phyloP scores from a whole-genome alignment of 441 rosid genomes.

The Cnidoscolus chayamansa region DNA sequence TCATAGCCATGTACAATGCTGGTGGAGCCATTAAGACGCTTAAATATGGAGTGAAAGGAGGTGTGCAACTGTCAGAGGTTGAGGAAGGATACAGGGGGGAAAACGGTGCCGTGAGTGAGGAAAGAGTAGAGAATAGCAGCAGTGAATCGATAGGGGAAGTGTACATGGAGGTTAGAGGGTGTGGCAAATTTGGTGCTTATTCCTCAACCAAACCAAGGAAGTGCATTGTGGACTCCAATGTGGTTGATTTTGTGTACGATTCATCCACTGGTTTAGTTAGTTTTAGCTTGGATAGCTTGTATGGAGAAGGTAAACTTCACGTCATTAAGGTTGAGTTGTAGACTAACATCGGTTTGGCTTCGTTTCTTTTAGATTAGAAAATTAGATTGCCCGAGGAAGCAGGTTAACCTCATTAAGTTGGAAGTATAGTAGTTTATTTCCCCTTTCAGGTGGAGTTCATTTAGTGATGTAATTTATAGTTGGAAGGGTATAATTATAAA shows the following conservation, averaged over 20 bases:
- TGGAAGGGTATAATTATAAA: neutral
- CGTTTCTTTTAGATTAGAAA: too few species aligned
- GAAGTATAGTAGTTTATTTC: neutral
- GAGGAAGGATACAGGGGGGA: constrained; percentile 13
- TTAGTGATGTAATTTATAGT: neutral
- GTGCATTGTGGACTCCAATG: constrained; percentile 52
- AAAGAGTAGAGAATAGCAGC: constrained; percentile 29
- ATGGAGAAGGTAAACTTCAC: constrained; percentile 46
- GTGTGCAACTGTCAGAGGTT: constrained; percentile 22
- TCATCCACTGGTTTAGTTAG: constrained; percentile 45
- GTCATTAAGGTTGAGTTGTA: constrained; percentile 44
- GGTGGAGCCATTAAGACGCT: constrained; percentile 78
- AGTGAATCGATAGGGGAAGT: constrained; percentile 49
- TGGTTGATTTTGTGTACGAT: constrained; percentile 48
- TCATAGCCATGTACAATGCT: constrained; percentile 72
- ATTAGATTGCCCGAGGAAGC: too few species aligned
- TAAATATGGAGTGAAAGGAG: constrained; percentile 39
- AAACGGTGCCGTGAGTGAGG: constrained; percentile 16
- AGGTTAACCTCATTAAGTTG: too few species aligned
- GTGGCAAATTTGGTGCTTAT: constrained; percentile 75
- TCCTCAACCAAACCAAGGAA: constrained; percentile 65
- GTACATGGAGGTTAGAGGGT: constrained; percentile 60
- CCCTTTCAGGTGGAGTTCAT: neutral
- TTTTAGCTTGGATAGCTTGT: constrained; percentile 38
- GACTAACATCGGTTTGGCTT: neutral